Percentiles rank a stretch among this genome's conserved stretches.
phyloP scores from a whole-genome alignment of 169 alveolate species.

The Plasmodium ovale region DNA sequence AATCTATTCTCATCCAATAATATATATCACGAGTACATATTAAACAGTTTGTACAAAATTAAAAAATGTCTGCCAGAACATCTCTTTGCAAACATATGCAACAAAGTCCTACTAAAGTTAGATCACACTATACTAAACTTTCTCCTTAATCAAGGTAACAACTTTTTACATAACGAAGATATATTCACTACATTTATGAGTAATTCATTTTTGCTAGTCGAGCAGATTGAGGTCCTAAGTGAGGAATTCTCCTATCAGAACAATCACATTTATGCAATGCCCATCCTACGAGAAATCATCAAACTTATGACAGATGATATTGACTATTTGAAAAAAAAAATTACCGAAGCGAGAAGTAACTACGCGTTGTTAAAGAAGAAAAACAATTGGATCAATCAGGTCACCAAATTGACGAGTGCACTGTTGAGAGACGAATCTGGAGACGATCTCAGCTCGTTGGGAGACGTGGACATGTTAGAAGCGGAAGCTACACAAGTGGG shows the following conservation, averaged over 20 bases:
- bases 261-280: conserved; percentile 13
- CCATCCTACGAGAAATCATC: conserved; percentile 29
- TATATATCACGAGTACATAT: conserved; percentile 55
- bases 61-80: conserved; percentile 32
- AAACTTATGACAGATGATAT: conserved; percentile 50
- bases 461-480: neutral
- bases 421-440: conserved; percentile 36
- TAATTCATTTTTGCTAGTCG: conserved; percentile 17
- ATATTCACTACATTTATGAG: conserved; percentile 26
- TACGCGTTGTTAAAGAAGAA: conserved; percentile 18
- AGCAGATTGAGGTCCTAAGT: conserved; percentile 22
- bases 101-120: conserved; percentile 35
- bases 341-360: conserved; percentile 36
- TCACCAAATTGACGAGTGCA: conserved; percentile 42
- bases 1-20: conserved; percentile 45
- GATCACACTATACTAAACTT: conserved; percentile 39
- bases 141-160: conserved; percentile 27
- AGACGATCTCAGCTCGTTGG: conserved; percentile 21
- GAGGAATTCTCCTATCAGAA: neutral
- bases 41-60: conserved; percentile 48
- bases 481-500: too few relatives aligned
- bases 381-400: conserved; percentile 61
- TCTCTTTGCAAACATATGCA: conserved; percentile 13
- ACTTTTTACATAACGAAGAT: conserved; percentile 53
- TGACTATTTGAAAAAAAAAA: conserved; percentile 46